Percentiles rank a stretch among this genome's conserved stretches.
phyloP scores from a whole-genome alignment of 495 filamentous ascomycete species.

The Annulohypoxylon bovei region DNA sequence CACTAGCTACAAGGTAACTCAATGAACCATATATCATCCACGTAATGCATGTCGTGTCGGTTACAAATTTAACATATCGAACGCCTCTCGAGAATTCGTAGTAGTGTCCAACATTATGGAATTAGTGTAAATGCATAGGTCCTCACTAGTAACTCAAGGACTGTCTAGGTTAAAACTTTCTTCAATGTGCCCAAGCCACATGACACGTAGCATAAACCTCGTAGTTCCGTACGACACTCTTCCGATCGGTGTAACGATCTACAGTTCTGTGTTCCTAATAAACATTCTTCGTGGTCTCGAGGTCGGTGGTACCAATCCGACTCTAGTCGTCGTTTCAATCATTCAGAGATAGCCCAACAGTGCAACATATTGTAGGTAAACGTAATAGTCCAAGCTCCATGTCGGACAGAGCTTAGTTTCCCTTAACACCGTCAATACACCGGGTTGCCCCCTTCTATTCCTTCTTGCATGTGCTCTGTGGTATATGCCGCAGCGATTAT shows the following conservation, averaged over 20 bases:
- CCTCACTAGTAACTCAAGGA: neutral
- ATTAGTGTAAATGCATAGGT: neutral
- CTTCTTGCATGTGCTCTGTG: slow-evolving; percentile 5
- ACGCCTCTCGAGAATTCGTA: neutral
- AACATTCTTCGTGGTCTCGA: slow-evolving; percentile 20
- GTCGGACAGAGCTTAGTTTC: neutral
- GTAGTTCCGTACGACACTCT: slow-evolving; percentile 18
- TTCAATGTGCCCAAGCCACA: slow-evolving; percentile 14
- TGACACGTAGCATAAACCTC: neutral
- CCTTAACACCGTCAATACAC: slow-evolving; percentile 1
- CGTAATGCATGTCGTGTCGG: neutral
- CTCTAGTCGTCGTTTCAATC: slow-evolving; percentile 14
- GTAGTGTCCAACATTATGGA: neutral
- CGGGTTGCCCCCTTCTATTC: neutral
- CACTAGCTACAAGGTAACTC: neutral
- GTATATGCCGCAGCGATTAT: slow-evolving; percentile 21
- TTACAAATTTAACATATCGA: neutral
- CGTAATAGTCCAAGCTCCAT: slow-evolving; percentile 3
- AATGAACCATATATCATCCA: neutral
- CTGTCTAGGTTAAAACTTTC: neutral
- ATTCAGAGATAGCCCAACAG: slow-evolving; percentile 4
- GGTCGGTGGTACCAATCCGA: slow-evolving; percentile 18
- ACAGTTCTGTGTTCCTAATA: slow-evolving; percentile 37
- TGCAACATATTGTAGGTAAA: neutral
- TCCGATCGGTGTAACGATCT: slow-evolving; percentile 17